Percentiles rank a stretch among this genome's conserved stretches.
Conservation (phyloP, 805 yeast genomes). For the Metschnikowia colocasiae region DNA sequence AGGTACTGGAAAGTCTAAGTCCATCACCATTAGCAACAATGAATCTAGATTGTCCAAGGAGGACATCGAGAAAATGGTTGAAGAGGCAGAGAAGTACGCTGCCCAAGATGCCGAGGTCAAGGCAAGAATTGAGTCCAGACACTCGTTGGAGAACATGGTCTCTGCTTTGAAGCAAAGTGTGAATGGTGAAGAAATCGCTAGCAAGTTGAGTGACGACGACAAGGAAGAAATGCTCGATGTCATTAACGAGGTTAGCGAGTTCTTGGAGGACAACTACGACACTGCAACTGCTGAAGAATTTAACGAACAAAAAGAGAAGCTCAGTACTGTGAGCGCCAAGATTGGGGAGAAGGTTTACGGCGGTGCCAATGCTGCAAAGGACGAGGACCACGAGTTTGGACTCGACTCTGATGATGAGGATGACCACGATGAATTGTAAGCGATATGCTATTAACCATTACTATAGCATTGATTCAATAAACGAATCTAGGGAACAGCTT, state of each 20-base stretch:
- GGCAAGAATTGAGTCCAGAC: conserved; percentile 21
- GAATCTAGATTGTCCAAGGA: conserved; percentile 22
- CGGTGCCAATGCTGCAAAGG: conserved; percentile 46
- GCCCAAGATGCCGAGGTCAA: conserved; percentile 20
- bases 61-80: conserved; percentile 22
- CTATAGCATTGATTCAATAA: neutral
- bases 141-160: conserved; percentile 20
- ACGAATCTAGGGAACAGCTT: neutral
- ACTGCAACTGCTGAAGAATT: conserved; percentile 89
- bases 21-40: conserved; percentile 21
- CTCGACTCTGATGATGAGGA: conserved; percentile 39
- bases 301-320: conserved; percentile 83
- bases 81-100: conserved; percentile 21
- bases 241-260: conserved; percentile 77
- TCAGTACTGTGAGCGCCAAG: conserved; percentile 82
- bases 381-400: conserved; percentile 30
- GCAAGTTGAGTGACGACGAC: conserved; percentile 84
- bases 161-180: conserved; percentile 16
- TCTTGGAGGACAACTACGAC: conserved; percentile 73
- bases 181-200: conserved; percentile 17
- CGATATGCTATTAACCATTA: neutral
- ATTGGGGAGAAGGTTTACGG: conserved; percentile 76
- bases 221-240: conserved; percentile 87
- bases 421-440: conserved; percentile 44
- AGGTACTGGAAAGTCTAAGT: conserved; percentile 21